phyloP scores from a whole-genome alignment of 192 early-diverging fungal species.

The Entomortierella chlamydospora region DNA sequence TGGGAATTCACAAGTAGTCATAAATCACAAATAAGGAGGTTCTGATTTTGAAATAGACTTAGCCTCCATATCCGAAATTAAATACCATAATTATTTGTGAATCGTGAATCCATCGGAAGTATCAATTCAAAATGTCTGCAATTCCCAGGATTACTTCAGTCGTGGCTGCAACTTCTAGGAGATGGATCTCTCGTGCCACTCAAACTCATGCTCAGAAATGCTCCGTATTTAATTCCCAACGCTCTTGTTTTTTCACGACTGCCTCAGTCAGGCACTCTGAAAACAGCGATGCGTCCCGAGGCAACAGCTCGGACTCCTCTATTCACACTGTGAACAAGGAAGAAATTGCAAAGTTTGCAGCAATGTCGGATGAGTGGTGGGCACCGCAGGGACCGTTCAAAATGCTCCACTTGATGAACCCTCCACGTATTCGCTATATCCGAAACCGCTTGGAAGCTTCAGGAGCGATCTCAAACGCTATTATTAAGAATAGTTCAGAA shows the following conservation, averaged over 20 bases:
- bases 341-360: conserved; percentile 83
- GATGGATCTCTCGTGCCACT: not conserved
- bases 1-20: not conserved
- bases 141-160: not conserved
- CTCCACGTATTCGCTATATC: conserved; percentile 80
- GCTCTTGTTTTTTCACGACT: not conserved
- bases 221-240: not conserved
- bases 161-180: not conserved
- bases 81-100: no score
- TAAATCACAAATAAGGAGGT: no score
- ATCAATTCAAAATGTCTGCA: not conserved
- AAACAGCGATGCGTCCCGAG: not conserved
- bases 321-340: conserved; percentile 66
- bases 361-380: conserved; percentile 89
- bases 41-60: no score
- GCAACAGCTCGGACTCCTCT: not conserved
- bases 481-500: conserved; percentile 5
- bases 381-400: conserved; percentile 86
- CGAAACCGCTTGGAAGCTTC: conserved; percentile 58
- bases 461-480: not conserved
- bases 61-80: no score
- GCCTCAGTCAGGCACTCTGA: not conserved
- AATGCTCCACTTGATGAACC: conserved; percentile 85
- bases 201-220: not conserved
- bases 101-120: not conserved